Evolutionary conservation across 192 early-diverging fungal species (phyloP).

Genomic region (Coemansia guatemalensis): DNA sequence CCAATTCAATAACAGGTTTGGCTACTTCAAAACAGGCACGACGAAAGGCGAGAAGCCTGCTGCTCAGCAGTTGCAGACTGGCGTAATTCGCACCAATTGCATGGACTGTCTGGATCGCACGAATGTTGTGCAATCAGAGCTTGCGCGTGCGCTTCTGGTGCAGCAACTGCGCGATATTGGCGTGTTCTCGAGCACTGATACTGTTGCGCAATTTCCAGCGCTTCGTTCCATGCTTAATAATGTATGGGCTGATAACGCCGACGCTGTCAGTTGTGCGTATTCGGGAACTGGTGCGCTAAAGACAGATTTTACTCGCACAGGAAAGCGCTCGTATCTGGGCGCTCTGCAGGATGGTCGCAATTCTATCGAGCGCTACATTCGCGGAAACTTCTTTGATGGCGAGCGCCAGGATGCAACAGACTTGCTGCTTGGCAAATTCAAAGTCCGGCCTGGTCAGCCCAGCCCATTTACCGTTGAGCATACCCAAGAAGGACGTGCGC

Average conservation of each 20-base stretch:
- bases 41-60: slow-evolving; percentile 8
- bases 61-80: slow-evolving; percentile 57
- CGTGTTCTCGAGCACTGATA: slow-evolving; percentile 62
- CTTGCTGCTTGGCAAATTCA: slow-evolving; percentile 75
- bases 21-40: slow-evolving; percentile 47
- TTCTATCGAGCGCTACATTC: slow-evolving; percentile 82
- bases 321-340: slow-evolving; percentile 81
- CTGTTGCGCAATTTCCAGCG: slow-evolving; percentile 60
- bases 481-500: slow-evolving; percentile 57
- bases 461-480: slow-evolving; percentile 60
- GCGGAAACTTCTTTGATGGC: slow-evolving; percentile 96
- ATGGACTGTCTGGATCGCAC: slow-evolving; percentile 99
- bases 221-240: slow-evolving; percentile 81
- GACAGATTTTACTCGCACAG: slow-evolving; percentile 96
- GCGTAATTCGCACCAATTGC: slow-evolving; percentile 93
- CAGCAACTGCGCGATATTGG: slow-evolving; percentile 70
- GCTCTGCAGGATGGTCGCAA: slow-evolving; percentile 80
- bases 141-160: slow-evolving; percentile 74
- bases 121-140: slow-evolving; percentile 94
- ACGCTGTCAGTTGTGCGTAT: slow-evolving; percentile 87
- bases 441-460: slow-evolving; percentile 26
- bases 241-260: slow-evolving; percentile 98
- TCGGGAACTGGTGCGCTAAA: slow-evolving; percentile 97
- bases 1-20: slow-evolving; percentile 61
- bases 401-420: slow-evolving; percentile 90